Conservation (phyloP, 495 filamentous ascomycete genomes). For the Usnea hakonensis region DNA sequence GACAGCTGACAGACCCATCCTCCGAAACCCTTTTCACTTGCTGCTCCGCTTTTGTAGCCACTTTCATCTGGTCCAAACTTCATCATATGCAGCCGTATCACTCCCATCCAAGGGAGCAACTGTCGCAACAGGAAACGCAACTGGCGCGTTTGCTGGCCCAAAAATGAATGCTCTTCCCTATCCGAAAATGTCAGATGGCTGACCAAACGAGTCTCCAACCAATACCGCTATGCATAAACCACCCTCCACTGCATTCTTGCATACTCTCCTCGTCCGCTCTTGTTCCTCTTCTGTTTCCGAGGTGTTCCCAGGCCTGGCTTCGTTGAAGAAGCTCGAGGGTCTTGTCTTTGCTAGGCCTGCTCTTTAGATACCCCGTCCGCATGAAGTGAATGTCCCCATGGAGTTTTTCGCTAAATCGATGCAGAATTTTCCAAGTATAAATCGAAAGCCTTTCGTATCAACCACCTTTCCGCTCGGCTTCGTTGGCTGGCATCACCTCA, state of each 20-base stretch:
- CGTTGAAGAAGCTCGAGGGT: slow-evolving; percentile 2
- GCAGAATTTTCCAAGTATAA: not conserved
- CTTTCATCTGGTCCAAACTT: not conserved
- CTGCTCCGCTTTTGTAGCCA: not conserved
- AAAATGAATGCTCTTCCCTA: not conserved
- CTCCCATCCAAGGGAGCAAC: not conserved
- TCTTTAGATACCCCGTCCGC: not conserved
- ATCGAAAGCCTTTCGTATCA: slow-evolving; percentile 16
- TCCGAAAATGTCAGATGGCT: not conserved
- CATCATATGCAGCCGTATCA: not conserved
- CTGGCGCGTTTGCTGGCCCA: not conserved
- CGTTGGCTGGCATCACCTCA: slow-evolving; percentile 42
- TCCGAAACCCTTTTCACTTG: not conserved
- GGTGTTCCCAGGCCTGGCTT: not conserved
- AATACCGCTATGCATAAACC: not conserved
- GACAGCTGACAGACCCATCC: not conserved
- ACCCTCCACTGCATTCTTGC: not conserved
- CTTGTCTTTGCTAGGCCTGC: not conserved
- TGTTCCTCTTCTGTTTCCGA: not conserved
- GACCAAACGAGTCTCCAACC: not conserved
- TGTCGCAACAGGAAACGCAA: not conserved
- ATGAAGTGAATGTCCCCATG: not conserved
- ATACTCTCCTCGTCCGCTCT: not conserved
- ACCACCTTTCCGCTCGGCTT: slow-evolving; percentile 45
- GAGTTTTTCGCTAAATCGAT: not conserved